Evolutionary conservation across 1,284 basidiomycete species (phyloP).

Genomic region (Sanghuangporus weigelae): DNA sequence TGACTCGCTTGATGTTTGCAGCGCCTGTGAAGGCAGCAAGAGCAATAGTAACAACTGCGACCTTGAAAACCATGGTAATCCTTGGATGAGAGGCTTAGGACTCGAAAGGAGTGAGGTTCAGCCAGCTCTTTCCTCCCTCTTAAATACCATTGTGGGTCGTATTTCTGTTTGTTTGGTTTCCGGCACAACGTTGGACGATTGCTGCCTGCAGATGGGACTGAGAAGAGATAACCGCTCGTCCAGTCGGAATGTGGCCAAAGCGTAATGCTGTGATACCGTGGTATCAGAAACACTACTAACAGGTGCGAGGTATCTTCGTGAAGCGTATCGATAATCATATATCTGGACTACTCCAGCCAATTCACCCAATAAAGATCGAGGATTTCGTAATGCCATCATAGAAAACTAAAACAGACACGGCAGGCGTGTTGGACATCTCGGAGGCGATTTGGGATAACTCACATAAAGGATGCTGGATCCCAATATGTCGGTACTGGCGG

Average conservation of each 20-base stretch:
- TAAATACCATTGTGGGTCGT: not conserved
- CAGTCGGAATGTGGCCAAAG: conserved; percentile 2
- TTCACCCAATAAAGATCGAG: not conserved
- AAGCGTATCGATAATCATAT: not conserved
- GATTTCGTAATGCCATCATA: not conserved
- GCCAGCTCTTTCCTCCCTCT: not conserved
- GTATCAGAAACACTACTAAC: not conserved
- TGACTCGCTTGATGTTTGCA: conserved; percentile 18
- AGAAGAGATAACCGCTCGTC: not conserved
- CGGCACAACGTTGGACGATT: not conserved
- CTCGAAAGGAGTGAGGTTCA: conserved; percentile 6
- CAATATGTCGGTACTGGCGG: not conserved
- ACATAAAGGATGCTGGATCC: not conserved
- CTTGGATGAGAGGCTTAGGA: not conserved
- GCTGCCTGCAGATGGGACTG: not conserved
- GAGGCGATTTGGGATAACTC: not conserved
- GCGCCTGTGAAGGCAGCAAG: conserved; percentile 11
- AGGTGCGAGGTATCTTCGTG: not conserved
- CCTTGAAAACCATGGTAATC: conserved; percentile 14
- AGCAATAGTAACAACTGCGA: conserved; percentile 8
- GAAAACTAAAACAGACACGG: not conserved
- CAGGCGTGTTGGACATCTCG: not conserved
- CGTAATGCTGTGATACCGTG: not conserved
- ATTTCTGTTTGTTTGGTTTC: not conserved
- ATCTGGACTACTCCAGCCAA: not conserved